Evolutionary conservation across 2,329 filamentous ascomycete genomes (phyloP), one percentile per base, ranked within the genome.

Genomic region (Paraphoma sp.): DNA sequence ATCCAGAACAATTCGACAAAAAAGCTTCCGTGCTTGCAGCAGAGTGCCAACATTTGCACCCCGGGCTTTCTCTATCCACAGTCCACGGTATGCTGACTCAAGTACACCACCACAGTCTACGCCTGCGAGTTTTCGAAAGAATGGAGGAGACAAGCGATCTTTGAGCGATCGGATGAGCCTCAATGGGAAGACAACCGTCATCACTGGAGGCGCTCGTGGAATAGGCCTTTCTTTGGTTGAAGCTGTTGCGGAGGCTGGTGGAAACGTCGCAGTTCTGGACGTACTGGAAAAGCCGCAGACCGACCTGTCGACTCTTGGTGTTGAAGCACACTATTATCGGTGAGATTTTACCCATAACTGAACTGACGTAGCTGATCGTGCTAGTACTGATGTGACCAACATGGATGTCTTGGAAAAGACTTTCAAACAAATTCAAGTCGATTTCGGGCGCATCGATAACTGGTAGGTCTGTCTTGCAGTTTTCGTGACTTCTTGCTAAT

Each of bases 201-300:
- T 54, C 45, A 54, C 51, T 10, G 51, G 51, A n/a, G 51, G 51
- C n/a, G 51, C 51, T 48, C 38, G 40, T n/a, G 51, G 51, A 12
- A 43, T 54, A 10, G 51, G 51, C 30, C 45, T 48, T 10, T 36
- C 51, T 11, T 36, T 54, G 14, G 40, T 29, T 14, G 14, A 40
- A 6, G 51, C 51, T 14, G 28, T 45, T 23, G 51, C 51, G 12
- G 51, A 54, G 33, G 40, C 42, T 16, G 51, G 45, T 7, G 45
- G 51, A 16, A 48, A 54, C 38, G 51, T 54, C 16, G 51, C 51
- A 8, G 36, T 54, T 8, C 18, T 54, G 12, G 51, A 54, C 29
- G 6, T 40, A 33, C 45, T 43, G 11, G 51, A 54, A 17, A 44
- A 48, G 29, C 51, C 51, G 17, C 40, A 43, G 18, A 45, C 28